Evolutionary conservation across 495 filamentous ascomycete genomes (phyloP).

Genomic region (Podospora appendiculata): DNA sequence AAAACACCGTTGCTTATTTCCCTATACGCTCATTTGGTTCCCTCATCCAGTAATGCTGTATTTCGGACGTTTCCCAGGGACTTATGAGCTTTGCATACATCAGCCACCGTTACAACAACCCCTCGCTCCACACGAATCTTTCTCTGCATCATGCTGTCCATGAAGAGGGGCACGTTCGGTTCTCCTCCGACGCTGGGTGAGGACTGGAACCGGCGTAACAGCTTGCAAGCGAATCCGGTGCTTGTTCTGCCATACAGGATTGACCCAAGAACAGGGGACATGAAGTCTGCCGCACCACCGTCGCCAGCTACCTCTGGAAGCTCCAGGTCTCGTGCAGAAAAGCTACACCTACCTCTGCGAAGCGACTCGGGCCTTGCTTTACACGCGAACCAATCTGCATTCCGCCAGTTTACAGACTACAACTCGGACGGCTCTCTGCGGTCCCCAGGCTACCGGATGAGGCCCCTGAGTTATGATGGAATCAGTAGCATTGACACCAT

Average conservation of each 20-base stretch:
- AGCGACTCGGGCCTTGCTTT: constrained; percentile 32
- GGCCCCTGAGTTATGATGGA: constrained; percentile 7
- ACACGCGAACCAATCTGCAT: constrained; percentile 25
- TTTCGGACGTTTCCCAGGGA: too few relatives aligned
- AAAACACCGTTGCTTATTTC: too few relatives aligned
- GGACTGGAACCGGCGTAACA: constrained; percentile 6
- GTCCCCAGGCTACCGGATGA: background rate
- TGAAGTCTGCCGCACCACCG: background rate
- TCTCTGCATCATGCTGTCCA: constrained; percentile 6
- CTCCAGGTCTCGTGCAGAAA: background rate
- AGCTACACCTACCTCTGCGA: constrained; percentile 9
- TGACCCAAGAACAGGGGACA: constrained; percentile 2
- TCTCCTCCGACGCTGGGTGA: constrained; percentile 11
- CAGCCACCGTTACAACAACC: too few relatives aligned
- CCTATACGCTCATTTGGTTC: too few relatives aligned
- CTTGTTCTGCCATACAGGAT: constrained; percentile 6
- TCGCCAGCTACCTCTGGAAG: too few relatives aligned
- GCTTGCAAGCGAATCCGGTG: constrained; percentile 6
- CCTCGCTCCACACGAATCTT: background rate
- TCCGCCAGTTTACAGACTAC: constrained; percentile 28
- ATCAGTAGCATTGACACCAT: constrained; percentile 11
- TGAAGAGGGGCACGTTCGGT: constrained; percentile 12
- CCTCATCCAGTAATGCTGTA: too few relatives aligned
- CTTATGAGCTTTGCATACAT: background rate
- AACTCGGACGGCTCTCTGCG: constrained; percentile 16